These are phyloP conservation scores for Trametes sanguinea DNA, from an alignment of 768 basidiomycete genomes.

Conservation along the genomic window DNA sequence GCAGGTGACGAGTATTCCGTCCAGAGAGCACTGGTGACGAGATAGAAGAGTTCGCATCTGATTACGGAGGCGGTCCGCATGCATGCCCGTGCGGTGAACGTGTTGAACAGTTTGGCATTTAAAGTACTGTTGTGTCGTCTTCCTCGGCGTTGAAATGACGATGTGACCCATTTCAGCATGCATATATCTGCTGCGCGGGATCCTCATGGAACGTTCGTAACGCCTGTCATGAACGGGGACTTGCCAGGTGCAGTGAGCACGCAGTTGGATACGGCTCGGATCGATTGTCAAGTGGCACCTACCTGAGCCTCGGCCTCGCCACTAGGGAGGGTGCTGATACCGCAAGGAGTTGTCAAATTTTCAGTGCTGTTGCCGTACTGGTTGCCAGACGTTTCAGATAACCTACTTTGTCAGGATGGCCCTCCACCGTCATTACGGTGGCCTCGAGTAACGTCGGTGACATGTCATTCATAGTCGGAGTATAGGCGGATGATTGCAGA, in stretches of 20 bases:
- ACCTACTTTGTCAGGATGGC: not conserved
- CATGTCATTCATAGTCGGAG: not conserved
- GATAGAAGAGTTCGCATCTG: not conserved
- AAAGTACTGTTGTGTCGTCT: not conserved
- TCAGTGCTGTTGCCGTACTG: not conserved
- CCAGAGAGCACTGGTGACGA: no score
- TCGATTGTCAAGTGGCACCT: not conserved
- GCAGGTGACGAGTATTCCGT: no score
- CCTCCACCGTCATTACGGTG: not conserved
- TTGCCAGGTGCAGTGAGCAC: not conserved
- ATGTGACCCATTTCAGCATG: not conserved
- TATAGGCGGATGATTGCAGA: not conserved
- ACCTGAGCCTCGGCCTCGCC: not conserved
- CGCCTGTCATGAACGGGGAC: not conserved
- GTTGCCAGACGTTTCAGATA: not conserved
- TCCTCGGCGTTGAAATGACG: not conserved
- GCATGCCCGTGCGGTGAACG: not conserved
- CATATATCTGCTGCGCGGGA: not conserved
- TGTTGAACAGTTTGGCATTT: not conserved
- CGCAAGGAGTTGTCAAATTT: no score
- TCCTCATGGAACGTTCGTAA: not conserved
- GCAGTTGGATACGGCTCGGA: not conserved
- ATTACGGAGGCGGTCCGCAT: not conserved
- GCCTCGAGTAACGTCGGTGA: not conserved
- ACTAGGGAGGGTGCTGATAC: not conserved